Evolutionary conservation across 1,284 basidiomycete genomes (phyloP), one percentile per base, ranked within the genome.

Genomic region (Ceratobasidium theobromae): DNA sequence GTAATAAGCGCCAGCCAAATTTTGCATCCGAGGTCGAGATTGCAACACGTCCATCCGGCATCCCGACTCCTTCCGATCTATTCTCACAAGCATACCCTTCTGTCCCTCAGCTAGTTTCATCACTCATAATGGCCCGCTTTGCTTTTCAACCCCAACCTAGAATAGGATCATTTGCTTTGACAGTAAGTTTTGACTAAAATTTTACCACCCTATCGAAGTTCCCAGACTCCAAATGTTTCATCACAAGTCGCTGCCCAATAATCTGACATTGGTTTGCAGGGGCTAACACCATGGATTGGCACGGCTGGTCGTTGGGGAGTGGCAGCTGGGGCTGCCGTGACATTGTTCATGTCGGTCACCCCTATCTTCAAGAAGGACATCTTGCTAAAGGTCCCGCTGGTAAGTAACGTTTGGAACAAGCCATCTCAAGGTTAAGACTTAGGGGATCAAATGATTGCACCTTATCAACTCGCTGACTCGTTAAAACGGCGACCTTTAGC

Each of bases 301-400:
- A 3, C 55, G 21, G 45, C 40, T 23, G 66, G 66, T 30, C 74
- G 88, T 48, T 92, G 89, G 89, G 87, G 87, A 68, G 77, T 81
- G 66, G 86, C 87, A 70, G 80, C 78, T 70, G 88, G 89, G 60
- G 78, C 85, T 45, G 81, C 83, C 54, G 87, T 71, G 81, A 55
- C 76, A 88, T 73, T 81, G 86, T 73, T 80, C 53, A 78, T 87
- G 58, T 87, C 86, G 4, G 84, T 86, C 30, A 86, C 85, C 0
- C 86, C 86, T n/a, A 78, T 87, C 45, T 83, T 87, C 67, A 82
- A 81, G 73, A 81, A 82, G 30, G 84, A 83, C 71, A 73, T 87
- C 65, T 76, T 87, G 23, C 73, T 79, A 55, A 86, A 86, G 68
- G 75, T 84, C 43, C 86, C 86, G 4, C 64, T 85, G 33, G 86